A percentile compares a stretch with the other conserved stretches of the same genome.
Evolutionary conservation across 1,139 yeast species (phyloP).

Genomic region (Lipomyces yarrowii): DNA sequence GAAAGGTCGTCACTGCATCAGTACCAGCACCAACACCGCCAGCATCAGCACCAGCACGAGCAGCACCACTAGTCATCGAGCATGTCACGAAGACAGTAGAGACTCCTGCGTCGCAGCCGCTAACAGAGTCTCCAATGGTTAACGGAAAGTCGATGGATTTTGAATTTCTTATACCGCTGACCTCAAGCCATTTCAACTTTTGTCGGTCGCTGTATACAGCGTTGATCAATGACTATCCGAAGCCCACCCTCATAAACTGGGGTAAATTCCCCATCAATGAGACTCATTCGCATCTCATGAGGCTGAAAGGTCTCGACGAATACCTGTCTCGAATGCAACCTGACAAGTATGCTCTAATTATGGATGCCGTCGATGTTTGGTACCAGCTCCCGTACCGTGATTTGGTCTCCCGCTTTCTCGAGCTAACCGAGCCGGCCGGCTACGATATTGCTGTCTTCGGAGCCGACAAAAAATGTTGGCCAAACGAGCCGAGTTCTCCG

Average conservation of each 20-base stretch:
- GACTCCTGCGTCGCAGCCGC: neutral
- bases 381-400: slow-evolving; percentile 28
- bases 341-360: slow-evolving; percentile 26
- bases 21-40: no score
- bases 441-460: slow-evolving; percentile 23
- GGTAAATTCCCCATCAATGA: slow-evolving; percentile 20
- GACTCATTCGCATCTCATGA: slow-evolving; percentile 25
- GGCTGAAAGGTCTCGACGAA: slow-evolving; percentile 25
- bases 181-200: slow-evolving; percentile 29
- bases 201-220: slow-evolving; percentile 31
- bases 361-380: slow-evolving; percentile 33
- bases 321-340: slow-evolving; percentile 17
- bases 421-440: slow-evolving; percentile 1
- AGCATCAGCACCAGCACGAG: no score
- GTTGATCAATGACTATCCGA: slow-evolving; percentile 31
- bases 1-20: neutral
- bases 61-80: neutral
- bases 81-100: neutral
- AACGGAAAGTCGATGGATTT: slow-evolving; percentile 19
- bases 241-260: slow-evolving; percentile 30
- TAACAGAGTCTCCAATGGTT: neutral
- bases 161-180: slow-evolving; percentile 29
- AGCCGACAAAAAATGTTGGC: slow-evolving; percentile 32
- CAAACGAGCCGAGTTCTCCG: slow-evolving; percentile 23
- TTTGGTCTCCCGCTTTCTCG: slow-evolving; percentile 20